A percentile compares a stretch with the other conserved stretches of the same genome.
Conservation (phyloP, 163 green algal species). For the Smithsoniella earleae region DNA sequence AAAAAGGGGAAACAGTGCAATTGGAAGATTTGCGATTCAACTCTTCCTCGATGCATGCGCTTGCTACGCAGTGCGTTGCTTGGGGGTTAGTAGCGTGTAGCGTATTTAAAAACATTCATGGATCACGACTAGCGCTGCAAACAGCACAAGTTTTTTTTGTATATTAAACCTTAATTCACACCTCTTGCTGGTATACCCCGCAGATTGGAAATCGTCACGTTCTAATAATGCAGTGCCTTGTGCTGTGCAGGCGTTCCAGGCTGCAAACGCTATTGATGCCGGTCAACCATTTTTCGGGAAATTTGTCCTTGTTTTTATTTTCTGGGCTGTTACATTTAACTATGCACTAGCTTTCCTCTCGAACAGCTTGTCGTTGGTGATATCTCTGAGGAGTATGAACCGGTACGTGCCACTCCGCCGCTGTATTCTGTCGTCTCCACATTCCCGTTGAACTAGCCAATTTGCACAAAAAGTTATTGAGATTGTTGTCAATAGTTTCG, state of each 20-base stretch:
- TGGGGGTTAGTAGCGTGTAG: not conserved
- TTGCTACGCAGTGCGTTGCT: constrained; percentile 7
- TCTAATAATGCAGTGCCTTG: not conserved
- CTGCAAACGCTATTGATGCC: not conserved
- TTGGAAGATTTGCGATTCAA: constrained; percentile 3
- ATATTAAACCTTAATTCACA: not conserved
- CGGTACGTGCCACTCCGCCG: too few relatives aligned
- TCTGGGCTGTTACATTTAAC: constrained; percentile 22
- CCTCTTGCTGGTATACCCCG: not conserved
- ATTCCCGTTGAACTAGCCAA: too few relatives aligned
- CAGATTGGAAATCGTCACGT: not conserved
- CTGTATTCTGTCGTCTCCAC: too few relatives aligned
- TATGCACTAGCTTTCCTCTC: constrained; percentile 21
- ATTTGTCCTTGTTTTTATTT: constrained; percentile 22
- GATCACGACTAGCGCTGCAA: not conserved
- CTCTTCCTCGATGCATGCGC: constrained; percentile 5
- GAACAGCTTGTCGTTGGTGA: not conserved
- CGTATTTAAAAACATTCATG: not conserved
- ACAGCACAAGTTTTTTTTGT: not conserved
- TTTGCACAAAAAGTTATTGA: too few relatives aligned
- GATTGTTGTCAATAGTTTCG: too few relatives aligned
- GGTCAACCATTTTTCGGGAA: constrained; percentile 7
- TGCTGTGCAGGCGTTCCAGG: constrained; percentile 2
- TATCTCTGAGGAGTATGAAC: constrained; percentile 21
- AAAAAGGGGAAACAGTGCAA: not conserved